These are phyloP conservation scores for Punctularia strigosozonata DNA, from an alignment of 768 basidiomycete species.

Conservation along the genomic window DNA sequence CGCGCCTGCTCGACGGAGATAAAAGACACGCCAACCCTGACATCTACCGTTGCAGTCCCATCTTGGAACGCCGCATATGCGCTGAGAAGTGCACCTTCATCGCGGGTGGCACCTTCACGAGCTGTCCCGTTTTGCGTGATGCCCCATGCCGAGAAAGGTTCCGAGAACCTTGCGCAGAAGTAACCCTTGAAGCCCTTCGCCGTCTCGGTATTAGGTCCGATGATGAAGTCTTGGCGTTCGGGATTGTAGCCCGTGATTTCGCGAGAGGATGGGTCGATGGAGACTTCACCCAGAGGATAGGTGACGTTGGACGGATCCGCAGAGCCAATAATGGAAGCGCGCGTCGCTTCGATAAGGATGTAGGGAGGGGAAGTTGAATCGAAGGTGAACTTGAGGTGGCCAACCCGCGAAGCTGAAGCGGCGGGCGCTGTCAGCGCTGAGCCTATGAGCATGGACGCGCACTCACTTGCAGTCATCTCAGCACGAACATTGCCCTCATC, in stretches of 20 bases:
- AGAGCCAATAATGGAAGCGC: slow-evolving; percentile 48
- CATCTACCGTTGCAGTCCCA: slow-evolving; percentile 27
- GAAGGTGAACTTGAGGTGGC: slow-evolving; percentile 65
- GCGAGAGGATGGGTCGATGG: slow-evolving; percentile 25
- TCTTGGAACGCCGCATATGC: slow-evolving; percentile 31
- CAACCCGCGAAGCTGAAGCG: slow-evolving; percentile 58
- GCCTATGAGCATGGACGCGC: background rate
- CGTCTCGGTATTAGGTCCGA: slow-evolving; percentile 40
- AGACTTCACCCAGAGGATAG: slow-evolving; percentile 40
- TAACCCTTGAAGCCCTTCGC: slow-evolving; percentile 25
- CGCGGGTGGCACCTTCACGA: slow-evolving; percentile 23
- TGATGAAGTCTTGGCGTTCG: slow-evolving; percentile 63
- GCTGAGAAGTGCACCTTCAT: background rate
- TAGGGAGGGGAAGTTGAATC: slow-evolving; percentile 33
- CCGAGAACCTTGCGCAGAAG: slow-evolving; percentile 50
- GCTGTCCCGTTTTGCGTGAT: slow-evolving; percentile 32
- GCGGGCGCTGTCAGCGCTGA: background rate
- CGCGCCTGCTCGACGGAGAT: slow-evolving; percentile 60
- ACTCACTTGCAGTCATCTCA: slow-evolving; percentile 54
- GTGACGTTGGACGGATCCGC: slow-evolving; percentile 34
- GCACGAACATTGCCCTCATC: slow-evolving; percentile 37
- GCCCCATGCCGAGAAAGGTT: slow-evolving; percentile 33
- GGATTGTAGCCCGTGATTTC: slow-evolving; percentile 56
- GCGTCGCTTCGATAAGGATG: slow-evolving; percentile 55
- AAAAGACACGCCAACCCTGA: slow-evolving; percentile 62